A percentile compares a stretch with the other conserved stretches of the same genome.
These are phyloP conservation scores for Cytidiella melzeri DNA, from an alignment of 768 basidiomycete species.

Conservation along the genomic window DNA sequence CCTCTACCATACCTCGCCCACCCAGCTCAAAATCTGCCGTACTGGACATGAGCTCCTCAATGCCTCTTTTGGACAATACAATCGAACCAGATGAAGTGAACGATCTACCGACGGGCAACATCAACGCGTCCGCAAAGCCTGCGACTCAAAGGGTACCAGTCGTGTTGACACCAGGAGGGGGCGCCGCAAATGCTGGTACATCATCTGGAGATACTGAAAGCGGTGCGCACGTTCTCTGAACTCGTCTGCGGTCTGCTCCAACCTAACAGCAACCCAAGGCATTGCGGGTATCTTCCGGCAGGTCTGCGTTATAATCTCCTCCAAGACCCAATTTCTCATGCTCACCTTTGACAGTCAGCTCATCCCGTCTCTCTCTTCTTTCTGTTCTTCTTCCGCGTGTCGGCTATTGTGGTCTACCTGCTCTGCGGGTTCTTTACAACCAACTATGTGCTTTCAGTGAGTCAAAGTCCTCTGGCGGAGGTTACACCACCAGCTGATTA, in stretches of 20 bases:
- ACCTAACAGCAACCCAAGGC: neutral
- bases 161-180: constrained; percentile 49
- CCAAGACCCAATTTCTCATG: neutral
- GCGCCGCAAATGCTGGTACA: constrained; percentile 40
- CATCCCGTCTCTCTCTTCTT: constrained; percentile 82
- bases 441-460: constrained; percentile 89
- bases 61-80: constrained; percentile 57
- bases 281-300: constrained; percentile 76
- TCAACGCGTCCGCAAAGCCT: constrained; percentile 34
- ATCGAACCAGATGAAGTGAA: constrained; percentile 82
- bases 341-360: constrained; percentile 47
- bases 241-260: neutral
- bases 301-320: no score
- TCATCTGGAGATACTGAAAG: constrained; percentile 69
- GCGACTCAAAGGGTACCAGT: constrained; percentile 34
- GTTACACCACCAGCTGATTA: neutral
- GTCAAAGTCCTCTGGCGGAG: constrained; percentile 23
- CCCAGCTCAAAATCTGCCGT: constrained; percentile 3
- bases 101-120: constrained; percentile 17
- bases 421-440: constrained; percentile 87
- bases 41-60: constrained; percentile 45
- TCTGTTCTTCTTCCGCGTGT: constrained; percentile 81
- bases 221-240: constrained; percentile 37
- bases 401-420: constrained; percentile 89
- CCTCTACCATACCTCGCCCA: neutral